A percentile compares a stretch with the other conserved stretches of the same genome.
These are phyloP conservation scores for Neopestalotiopsis clavispora DNA, from an alignment of 2,329 filamentous ascomycete species.

Conservation along the genomic window DNA sequence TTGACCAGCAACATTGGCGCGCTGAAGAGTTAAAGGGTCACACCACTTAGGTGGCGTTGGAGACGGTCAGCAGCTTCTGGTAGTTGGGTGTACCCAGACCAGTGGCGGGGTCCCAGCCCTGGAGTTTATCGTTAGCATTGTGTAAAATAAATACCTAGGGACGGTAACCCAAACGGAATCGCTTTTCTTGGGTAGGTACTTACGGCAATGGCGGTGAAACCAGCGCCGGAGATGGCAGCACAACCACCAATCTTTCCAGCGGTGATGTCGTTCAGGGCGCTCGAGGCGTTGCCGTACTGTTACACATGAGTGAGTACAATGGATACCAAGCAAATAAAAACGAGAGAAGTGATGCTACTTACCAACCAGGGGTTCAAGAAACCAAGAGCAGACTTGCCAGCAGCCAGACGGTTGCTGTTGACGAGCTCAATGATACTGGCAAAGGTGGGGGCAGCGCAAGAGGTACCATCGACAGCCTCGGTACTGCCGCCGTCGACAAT, in stretches of 20 bases:
- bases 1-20: not conserved
- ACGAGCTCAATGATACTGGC: slow-evolving; percentile 68
- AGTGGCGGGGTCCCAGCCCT: slow-evolving; percentile 52
- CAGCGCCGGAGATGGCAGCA: slow-evolving; percentile 23
- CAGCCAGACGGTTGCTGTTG: slow-evolving; percentile 65
- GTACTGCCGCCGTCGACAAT: slow-evolving; percentile 33
- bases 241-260: slow-evolving; percentile 47
- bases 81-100: slow-evolving; percentile 51
- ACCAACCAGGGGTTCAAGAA: slow-evolving; percentile 66
- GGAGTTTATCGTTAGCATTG: not conserved
- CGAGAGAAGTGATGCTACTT: slow-evolving; percentile 8
- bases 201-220: slow-evolving; percentile 42
- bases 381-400: slow-evolving; percentile 57
- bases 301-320: not conserved
- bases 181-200: not conserved
- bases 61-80: slow-evolving; percentile 33
- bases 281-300: slow-evolving; percentile 46
- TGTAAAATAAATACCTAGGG: too few species aligned
- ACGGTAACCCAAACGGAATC: too few species aligned
- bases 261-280: slow-evolving; percentile 46
- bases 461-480: slow-evolving; percentile 44
- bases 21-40: not conserved
- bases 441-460: slow-evolving; percentile 65
- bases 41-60: slow-evolving; percentile 11
- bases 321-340: not conserved